A percentile compares a stretch with the other conserved stretches of the same genome.
Conservation (phyloP, 495 filamentous ascomycete genomes). For the Elasticomyces elasticus region DNA sequence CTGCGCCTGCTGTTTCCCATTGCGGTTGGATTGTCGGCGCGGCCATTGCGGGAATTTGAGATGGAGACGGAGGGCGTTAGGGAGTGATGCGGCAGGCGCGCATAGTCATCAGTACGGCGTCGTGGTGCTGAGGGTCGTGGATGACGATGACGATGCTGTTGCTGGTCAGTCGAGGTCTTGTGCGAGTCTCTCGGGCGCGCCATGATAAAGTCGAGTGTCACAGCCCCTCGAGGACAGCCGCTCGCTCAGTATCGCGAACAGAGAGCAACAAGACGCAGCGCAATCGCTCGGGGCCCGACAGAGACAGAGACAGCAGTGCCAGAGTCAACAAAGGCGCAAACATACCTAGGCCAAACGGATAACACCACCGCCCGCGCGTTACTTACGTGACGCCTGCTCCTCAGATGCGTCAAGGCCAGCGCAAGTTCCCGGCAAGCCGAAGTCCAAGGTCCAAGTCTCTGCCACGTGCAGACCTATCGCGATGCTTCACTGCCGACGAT, state of each 20-base stretch:
- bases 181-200: background rate
- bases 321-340: too few relatives aligned
- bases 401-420: too few relatives aligned
- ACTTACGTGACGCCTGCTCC: too few relatives aligned
- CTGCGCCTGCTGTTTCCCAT: slow-evolving; percentile 14
- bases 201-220: background rate
- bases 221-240: background rate
- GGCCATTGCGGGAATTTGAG: background rate
- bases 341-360: too few relatives aligned
- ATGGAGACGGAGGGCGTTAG: background rate
- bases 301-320: background rate
- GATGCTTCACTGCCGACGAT: too few relatives aligned
- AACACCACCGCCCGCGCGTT: too few relatives aligned
- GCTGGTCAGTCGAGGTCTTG: background rate
- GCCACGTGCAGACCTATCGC: too few relatives aligned
- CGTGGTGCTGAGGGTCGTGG: background rate
- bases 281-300: background rate
- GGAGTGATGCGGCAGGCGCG: background rate
- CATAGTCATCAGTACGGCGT: background rate
- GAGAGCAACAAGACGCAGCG: too few relatives aligned
- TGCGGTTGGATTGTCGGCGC: slow-evolving; percentile 3
- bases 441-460: too few relatives aligned
- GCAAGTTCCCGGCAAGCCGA: too few relatives aligned
- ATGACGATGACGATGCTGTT: too few relatives aligned
- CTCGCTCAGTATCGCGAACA: background rate